These are phyloP conservation scores for Candida boleticola DNA, from an alignment of 805 yeast species.

Conservation along the genomic window DNA sequence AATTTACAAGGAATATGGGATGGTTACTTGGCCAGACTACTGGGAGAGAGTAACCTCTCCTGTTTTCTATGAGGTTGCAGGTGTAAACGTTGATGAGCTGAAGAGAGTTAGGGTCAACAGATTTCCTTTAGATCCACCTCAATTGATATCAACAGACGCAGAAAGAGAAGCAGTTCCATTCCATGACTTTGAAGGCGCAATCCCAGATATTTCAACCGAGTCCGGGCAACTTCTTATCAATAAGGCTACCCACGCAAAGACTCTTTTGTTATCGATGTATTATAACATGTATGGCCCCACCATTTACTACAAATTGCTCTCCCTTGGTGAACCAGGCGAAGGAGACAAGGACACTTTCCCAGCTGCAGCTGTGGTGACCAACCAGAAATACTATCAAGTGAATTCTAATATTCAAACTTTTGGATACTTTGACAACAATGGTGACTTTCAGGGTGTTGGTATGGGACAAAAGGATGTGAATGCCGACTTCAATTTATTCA, in stretches of 20 bases:
- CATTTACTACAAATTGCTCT: slow-evolving; percentile 55
- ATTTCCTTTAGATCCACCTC: slow-evolving; percentile 20
- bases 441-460: slow-evolving; percentile 33
- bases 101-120: slow-evolving; percentile 27
- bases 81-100: slow-evolving; percentile 24
- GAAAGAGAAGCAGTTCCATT: slow-evolving; percentile 35
- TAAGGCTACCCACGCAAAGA: slow-evolving; percentile 54
- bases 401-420: slow-evolving; percentile 35
- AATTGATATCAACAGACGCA: slow-evolving; percentile 7
- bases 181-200: slow-evolving; percentile 66
- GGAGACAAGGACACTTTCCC: slow-evolving; percentile 39
- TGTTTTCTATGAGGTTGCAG: slow-evolving; percentile 33
- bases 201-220: slow-evolving; percentile 69
- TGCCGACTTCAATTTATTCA: slow-evolving; percentile 17
- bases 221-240: slow-evolving; percentile 65
- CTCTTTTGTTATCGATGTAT: slow-evolving; percentile 59
- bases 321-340: slow-evolving; percentile 50
- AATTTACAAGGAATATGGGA: slow-evolving; percentile 27
- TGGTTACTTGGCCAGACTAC: slow-evolving; percentile 45
- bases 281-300: slow-evolving; percentile 66
- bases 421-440: slow-evolving; percentile 24
- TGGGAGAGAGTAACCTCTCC: slow-evolving; percentile 41
- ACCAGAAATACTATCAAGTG: slow-evolving; percentile 38
- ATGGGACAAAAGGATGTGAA: slow-evolving; percentile 34
- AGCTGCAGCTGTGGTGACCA: slow-evolving; percentile 33